These are phyloP conservation scores for Pleurotus djamor DNA, from an alignment of 768 basidiomycete genomes.

Conservation along the genomic window DNA sequence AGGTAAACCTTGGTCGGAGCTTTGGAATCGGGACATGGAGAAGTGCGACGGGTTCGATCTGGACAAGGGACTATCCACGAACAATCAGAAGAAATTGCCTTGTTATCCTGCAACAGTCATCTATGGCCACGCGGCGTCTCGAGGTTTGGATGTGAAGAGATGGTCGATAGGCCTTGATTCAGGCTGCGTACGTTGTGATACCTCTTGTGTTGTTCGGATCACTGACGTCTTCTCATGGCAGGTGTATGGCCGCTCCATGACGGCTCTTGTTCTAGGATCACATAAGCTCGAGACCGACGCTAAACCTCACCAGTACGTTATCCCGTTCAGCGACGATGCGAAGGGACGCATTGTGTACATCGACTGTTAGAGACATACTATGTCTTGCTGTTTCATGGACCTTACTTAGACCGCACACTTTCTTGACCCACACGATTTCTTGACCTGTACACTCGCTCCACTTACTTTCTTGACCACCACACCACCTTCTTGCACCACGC, in stretches of 20 bases:
- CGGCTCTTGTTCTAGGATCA: slow-evolving; percentile 61
- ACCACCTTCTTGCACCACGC: not conserved
- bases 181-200: slow-evolving; percentile 66
- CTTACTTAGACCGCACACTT: not conserved
- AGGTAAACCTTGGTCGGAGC: slow-evolving; percentile 73
- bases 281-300: not conserved
- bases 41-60: slow-evolving; percentile 52
- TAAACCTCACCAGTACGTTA: not conserved
- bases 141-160: slow-evolving; percentile 78
- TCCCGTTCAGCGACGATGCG: slow-evolving; percentile 9
- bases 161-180: slow-evolving; percentile 88
- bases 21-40: slow-evolving; percentile 70
- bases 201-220: not conserved
- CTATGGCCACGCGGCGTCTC: slow-evolving; percentile 83
- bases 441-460: too few relatives aligned
- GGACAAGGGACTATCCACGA: slow-evolving; percentile 13
- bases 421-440: not conserved
- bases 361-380: not conserved
- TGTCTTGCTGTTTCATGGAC: not conserved
- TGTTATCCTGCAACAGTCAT: slow-evolving; percentile 78
- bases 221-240: slow-evolving; percentile 13
- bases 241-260: slow-evolving; percentile 60
- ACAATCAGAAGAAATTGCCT: slow-evolving; percentile 32
- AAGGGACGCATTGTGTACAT: slow-evolving; percentile 4
- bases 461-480: not conserved